phyloP scores from a whole-genome alignment of 1,139 yeast species.

The Taphrina sp. region DNA sequence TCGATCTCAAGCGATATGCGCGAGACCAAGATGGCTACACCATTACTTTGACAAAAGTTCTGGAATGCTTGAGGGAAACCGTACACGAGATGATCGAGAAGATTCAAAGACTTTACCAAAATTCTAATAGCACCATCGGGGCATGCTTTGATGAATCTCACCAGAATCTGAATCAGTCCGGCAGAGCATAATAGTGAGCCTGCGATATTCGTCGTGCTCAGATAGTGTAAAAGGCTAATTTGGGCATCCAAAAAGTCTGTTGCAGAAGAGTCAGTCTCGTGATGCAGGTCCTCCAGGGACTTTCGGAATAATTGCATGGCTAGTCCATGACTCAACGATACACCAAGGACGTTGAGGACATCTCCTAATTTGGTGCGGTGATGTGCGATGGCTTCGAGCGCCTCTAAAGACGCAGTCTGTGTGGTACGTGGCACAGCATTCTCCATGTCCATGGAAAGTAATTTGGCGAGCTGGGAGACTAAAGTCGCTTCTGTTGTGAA shows the following conservation, averaged over 20 bases:
- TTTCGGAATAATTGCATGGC: conserved; percentile 69
- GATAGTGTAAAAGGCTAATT: conserved; percentile 40
- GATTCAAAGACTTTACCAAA: conserved; percentile 57
- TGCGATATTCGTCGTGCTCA: conserved; percentile 33
- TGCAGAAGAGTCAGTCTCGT: conserved; percentile 42
- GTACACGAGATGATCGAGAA: conserved; percentile 57
- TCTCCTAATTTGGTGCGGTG: conserved; percentile 75
- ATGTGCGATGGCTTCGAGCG: conserved; percentile 68
- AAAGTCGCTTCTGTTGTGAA: conserved; percentile 76
- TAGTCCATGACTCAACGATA: conserved; percentile 82
- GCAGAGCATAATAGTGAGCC: conserved; percentile 49
- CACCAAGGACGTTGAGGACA: conserved; percentile 77
- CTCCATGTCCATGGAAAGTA: conserved; percentile 61
- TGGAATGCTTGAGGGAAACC: conserved; percentile 53
- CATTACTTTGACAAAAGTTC: conserved; percentile 65
- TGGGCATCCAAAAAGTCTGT: conserved; percentile 34
- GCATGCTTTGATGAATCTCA: conserved; percentile 59
- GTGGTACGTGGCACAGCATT: conserved; percentile 54
- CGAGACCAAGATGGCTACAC: conserved; percentile 62
- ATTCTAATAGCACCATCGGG: conserved; percentile 41
- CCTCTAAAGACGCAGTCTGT: conserved; percentile 60
- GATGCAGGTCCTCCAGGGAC: conserved; percentile 53
- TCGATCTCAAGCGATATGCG: conserved; percentile 63
- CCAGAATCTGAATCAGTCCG: conserved; percentile 66
- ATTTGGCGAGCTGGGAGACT: conserved; percentile 66